Evolutionary conservation across 2,329 filamentous ascomycete genomes (phyloP), one percentile per base, ranked within the genome.

Genomic region (Septoria linicola): DNA sequence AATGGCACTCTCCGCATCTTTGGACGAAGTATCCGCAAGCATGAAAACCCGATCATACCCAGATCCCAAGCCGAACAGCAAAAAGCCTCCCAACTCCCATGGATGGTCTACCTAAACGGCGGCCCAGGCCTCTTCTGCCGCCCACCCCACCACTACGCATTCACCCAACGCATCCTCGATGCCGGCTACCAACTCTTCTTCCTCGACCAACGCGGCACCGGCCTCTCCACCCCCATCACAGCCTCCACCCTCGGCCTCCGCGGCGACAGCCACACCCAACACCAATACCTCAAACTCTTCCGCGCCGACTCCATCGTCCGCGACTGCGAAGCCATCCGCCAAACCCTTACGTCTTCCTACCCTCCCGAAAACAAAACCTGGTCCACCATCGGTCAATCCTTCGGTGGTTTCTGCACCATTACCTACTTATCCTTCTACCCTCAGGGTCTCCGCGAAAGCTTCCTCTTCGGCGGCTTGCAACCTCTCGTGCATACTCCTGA

Each of bases 201-300:
- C 58, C 79, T 97, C n/a, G 92, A 97, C 68, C 91, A 96, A 68
- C 83, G 92, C 43, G 92, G 92, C 10, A 95, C 89, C 2, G 92
- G 92, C 1, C 74, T 95, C 43, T 95, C 88, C 66, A 87, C 83
- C 1, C 87, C 91, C 1, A 81, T 96, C 35, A 87, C 87, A 1
- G 82, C 87, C 7, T 80, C 80, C 7, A 89, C 85, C 5, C 77
- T 96, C 3, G 78, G 80, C 27, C 73, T 80, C 10, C 78, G 83
- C 32, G 87, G 85, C 4, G 68, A 73, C 46, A 79, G 81, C 52
- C 73, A 80, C 1, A 81, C 81, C 51, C 89, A 96, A 70, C 87
- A 86, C 5, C 80, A 84, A 46, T 95, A 96, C 63, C 78, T 97
- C 57, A 87, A 87, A 67, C 76, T 84, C 32, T 96, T 96, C 75